Base-by-base conservation (phyloP, 768 basidiomycete genomes). In the Boletus fagicola region DNA sequence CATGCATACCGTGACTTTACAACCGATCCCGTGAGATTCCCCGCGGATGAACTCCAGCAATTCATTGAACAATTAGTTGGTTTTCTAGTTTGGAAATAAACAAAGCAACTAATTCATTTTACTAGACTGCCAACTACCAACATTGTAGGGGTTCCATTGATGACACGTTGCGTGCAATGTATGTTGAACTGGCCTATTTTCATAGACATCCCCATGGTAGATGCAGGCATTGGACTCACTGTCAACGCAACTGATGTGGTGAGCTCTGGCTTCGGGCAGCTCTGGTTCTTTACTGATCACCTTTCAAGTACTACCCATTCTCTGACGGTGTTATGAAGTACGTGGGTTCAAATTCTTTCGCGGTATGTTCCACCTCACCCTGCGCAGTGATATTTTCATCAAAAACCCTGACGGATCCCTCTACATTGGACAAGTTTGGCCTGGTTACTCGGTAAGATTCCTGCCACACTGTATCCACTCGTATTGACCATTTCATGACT, bases 361-460 rank as follows among this genome's bases (percentile, higher is more conserved):
- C 2, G 28, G 24, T 12, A 44, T 55, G 1, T 31, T 50, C 15
- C 13, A 48, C 20, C 39, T 53, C n/a, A 60, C 18, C 9, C 5
- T 50, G 4, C 30, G 22, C 58, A 87, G 86, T n/a, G 79, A 82
- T 48, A 80, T 84, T 0, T 92, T 85, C 69, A 80, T 92, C 50
- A 89, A 83, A 62, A 90, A 92, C 67, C 85, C 85, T 0, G 85
- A 92, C 63, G 85, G 84, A 0, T 79, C 84, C 38, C 80, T 85
- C 63, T 91, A 87, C 68, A 66, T 89, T 1, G 90, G 90, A 12
- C 78, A 85, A 65, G 88, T 90, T 10, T 91, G 87, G 88, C 88
- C 89, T 16, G 87, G 89, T 24, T 86, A 82, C 70, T 85, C 86
- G 8, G 87, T 84, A 36, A 18, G 77, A 65, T 35, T 31, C 4